Percentiles rank a stretch among this genome's conserved stretches.
Evolutionary conservation across 495 filamentous ascomycete genomes (phyloP).

Genomic region (Bryoglossum gracile): DNA sequence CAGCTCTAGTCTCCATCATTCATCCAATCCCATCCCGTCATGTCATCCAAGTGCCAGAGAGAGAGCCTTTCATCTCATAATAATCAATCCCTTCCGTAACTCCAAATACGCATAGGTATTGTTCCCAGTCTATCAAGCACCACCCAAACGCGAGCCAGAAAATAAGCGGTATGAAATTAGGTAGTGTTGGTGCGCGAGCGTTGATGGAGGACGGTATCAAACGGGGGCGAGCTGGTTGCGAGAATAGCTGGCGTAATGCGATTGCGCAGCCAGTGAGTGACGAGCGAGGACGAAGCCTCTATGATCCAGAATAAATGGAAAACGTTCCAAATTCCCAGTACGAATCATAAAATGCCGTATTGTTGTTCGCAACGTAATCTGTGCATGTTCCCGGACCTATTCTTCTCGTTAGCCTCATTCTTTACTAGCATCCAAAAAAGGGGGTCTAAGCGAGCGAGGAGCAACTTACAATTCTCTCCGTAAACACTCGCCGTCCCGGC

Average conservation of each 20-base stretch:
- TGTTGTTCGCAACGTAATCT: constrained; percentile 56
- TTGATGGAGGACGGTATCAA: no score
- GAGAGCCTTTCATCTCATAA: no score
- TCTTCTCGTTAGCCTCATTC: neutral
- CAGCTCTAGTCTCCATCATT: no score
- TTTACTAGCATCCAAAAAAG: neutral
- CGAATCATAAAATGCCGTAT: constrained; percentile 48
- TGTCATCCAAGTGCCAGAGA: no score
- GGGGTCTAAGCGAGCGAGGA: constrained; percentile 24
- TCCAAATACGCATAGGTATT: no score
- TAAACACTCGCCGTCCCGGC: constrained; percentile 35
- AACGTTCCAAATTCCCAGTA: constrained; percentile 64
- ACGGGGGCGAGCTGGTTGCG: no score
- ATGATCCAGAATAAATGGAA: constrained; percentile 42
- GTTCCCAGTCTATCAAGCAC: no score
- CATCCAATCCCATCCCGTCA: no score
- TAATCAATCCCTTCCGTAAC: no score
- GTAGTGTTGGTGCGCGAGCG: no score
- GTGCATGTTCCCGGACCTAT: constrained; percentile 45
- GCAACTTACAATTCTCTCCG: constrained; percentile 32
- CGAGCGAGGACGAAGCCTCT: neutral
- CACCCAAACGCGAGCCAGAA: neutral
- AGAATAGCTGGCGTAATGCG: neutral
- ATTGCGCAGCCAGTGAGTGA: neutral
- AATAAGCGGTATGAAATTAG: neutral